Base-by-base conservation (phyloP, 31 red algal genomes). In the Asparagopsis taxiformis region DNA sequence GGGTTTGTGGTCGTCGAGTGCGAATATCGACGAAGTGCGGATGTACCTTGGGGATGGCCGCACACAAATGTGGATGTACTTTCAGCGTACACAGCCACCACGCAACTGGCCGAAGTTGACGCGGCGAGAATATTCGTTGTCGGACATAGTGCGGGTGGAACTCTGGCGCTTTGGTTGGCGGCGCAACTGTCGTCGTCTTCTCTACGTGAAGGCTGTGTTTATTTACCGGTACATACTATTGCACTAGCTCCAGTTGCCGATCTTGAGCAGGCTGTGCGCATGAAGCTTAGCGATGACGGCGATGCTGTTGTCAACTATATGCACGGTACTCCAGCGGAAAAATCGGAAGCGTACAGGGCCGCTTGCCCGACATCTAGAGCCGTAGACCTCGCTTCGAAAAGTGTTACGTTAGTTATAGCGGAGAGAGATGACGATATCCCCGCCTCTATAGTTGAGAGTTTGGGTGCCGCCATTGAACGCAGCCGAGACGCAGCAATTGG, bases 231-330 rank as follows among this genome's bases (percentile, higher is more conserved):
- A 0, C 49, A 51, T 4, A 67, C 63, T 1, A 51, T 59, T 16
- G 86, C 86, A 11, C 49, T 91, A 21, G 86, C 86, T 6, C 86
- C 86, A 11, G 86, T 91, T 3, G 75, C 77, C 16, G 70, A 91
- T 75, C 54, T 91, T 0, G 8, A 9, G 5, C n/a, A 59, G 21
- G 75, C 86, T 2, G 75, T 34, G 11, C 25, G 55, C 8, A 28
- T 91, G 22, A 31, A 65, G 10, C 55, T 91, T 3, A 91, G 86
- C 43, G 76, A 91, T 38, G 61, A 60, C 23, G 86, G 86, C 11
- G 75, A 91, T 56, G 86, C 86, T 20, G 86, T 91, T 31, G 65
- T 80, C 41, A 43, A 51, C 11, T 89, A 89, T 56, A 60, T 80
- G 59, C 61, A 65, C 46, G 82, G 82, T 21, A 10, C 32, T 10